Evolutionary conservation across 768 basidiomycete species (phyloP).

Genomic region (Panaeolus cyanescens): DNA sequence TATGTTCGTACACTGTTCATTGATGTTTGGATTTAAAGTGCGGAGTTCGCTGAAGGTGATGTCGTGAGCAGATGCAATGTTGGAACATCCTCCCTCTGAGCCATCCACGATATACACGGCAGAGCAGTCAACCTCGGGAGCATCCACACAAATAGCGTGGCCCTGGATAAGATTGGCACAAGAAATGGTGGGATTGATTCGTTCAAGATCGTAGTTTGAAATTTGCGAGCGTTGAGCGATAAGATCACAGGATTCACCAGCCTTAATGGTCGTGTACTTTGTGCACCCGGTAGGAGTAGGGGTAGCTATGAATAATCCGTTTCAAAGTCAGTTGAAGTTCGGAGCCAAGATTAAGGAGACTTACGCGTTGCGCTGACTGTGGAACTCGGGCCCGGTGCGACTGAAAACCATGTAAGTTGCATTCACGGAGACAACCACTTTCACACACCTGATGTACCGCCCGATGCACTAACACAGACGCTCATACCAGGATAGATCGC

Average conservation of each 20-base stretch:
- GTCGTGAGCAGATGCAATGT: background rate
- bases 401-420: background rate
- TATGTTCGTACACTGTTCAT: conserved; percentile 53
- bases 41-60: background rate
- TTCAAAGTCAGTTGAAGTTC: background rate
- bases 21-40: conserved; percentile 58
- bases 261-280: conserved; percentile 30
- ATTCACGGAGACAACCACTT: background rate
- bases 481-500: background rate
- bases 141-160: background rate
- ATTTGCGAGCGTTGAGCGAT: conserved; percentile 38
- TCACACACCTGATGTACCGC: background rate
- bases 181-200: conserved; percentile 47
- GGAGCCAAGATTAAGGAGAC: background rate
- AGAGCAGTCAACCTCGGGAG: background rate
- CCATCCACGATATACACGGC: background rate
- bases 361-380: background rate
- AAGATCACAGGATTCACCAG: conserved; percentile 51
- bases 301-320: background rate
- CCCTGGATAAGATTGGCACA: conserved; percentile 37
- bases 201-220: background rate
- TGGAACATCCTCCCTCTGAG: background rate
- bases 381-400: background rate
- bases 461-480: background rate
- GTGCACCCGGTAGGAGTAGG: background rate